phyloP scores from a whole-genome alignment of 495 filamentous ascomycete species.

The Hyphodiscus hymeniophilus region DNA sequence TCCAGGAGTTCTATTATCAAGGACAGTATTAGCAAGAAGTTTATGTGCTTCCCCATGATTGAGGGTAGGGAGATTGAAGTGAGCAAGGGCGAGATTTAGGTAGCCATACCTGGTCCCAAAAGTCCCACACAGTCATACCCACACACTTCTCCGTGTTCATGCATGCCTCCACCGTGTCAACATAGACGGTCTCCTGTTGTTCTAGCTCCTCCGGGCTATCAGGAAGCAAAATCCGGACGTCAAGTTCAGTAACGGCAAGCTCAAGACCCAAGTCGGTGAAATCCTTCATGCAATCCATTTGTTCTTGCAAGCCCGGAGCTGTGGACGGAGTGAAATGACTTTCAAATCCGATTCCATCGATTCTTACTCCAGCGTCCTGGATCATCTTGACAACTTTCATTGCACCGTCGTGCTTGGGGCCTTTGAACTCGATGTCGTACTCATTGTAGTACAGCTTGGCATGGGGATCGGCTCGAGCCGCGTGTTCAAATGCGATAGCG shows the following conservation, averaged over 20 bases:
- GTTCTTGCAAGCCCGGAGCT: conserved; percentile 38
- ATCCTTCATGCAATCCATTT: conserved; percentile 38
- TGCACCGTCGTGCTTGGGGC: conserved; percentile 36
- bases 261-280: conserved; percentile 47
- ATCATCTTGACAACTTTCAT: conserved; percentile 43
- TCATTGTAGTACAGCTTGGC: conserved; percentile 65
- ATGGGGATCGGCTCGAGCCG: conserved; percentile 43
- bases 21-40: too few species aligned
- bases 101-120: conserved; percentile 23
- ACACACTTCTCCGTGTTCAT: conserved; percentile 48
- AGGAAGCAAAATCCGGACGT: conserved; percentile 46
- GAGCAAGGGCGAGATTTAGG: too few species aligned
- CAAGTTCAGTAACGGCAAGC: conserved; percentile 55
- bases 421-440: conserved; percentile 55
- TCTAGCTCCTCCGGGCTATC: conserved; percentile 34
- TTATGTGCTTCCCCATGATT: too few species aligned
- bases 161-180: conserved; percentile 46
- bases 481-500: conserved; percentile 43
- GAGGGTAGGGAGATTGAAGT: too few species aligned
- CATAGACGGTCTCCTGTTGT: conserved; percentile 52
- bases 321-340: conserved; percentile 50
- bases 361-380: conserved; percentile 41
- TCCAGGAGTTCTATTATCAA: too few species aligned
- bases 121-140: conserved; percentile 63
- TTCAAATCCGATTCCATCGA: conserved; percentile 61